Base-by-base conservation (phyloP, 257 asterid species). In the Penstemon eatonii region DNA sequence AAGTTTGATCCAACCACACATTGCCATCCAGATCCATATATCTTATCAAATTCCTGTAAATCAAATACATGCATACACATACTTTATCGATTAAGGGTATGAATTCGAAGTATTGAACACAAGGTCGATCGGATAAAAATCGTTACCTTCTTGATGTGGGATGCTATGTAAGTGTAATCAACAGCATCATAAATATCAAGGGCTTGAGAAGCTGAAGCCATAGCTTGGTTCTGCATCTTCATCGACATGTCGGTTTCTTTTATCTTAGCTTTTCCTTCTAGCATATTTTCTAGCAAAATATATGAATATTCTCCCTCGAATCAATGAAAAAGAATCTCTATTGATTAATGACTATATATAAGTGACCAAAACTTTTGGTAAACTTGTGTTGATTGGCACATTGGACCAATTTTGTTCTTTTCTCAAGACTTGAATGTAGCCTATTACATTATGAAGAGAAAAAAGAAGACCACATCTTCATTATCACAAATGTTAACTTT, bases 11-110 rank as follows among this genome's bases (percentile, higher is more conserved):
- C 80, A 49, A 75, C 80, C 38, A 79, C 78, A 75, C 78, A 79
- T 13, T 68, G 81, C 78, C 80, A 79, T 79, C 78, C 84, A 13
- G 15, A 55, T 47, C 84, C 83, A 72, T 71, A 68, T 9, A 46
- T 56, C 33, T 56, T 63, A 45, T 75, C 78, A 68, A 79, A 79
- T 58, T 79, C 80, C 83, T 79, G 80, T 4, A 47, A 33, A 52
- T 38, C 15, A 8, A 50, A 56, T 3, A 56, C 45, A 10, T 36
- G 42, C 3, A 36, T 56, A 13, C 8, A 6, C 19, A 37, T 18
- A 13, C 15, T 33, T 36, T 5, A 56, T 1, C n/a, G 7, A 60
- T 8, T 40, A 52, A 5, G 36, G 19, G 6, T 0, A 54, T n/a
- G 33, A n/a, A 54, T 54, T 7, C 3, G 13, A 6, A 18, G 4